Conservation (phyloP, 2,329 filamentous ascomycete genomes). For the Fusarium torulosum region DNA sequence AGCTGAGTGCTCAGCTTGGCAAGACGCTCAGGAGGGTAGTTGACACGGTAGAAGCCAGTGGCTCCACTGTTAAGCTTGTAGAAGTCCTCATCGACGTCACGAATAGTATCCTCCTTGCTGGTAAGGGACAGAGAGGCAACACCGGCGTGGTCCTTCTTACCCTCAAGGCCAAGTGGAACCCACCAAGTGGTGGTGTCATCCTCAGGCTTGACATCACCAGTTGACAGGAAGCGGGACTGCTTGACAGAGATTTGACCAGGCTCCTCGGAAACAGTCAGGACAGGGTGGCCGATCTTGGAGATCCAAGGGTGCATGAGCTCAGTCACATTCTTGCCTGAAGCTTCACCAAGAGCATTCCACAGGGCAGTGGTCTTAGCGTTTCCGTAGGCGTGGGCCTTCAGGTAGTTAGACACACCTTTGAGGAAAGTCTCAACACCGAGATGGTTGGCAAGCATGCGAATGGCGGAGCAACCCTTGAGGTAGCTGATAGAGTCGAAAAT, state of each 20-base stretch:
- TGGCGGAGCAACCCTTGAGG: conserved; percentile 94
- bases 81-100: conserved; percentile 80
- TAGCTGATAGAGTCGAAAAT: conserved; percentile 99
- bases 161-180: conserved; percentile 89
- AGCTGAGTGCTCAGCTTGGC: conserved; percentile 83
- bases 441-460: conserved; percentile 94
- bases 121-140: conserved; percentile 77
- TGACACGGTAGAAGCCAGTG: conserved; percentile 90
- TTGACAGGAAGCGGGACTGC: conserved; percentile 91
- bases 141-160: conserved; percentile 74
- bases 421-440: conserved; percentile 90
- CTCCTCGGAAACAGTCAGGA: conserved; percentile 87
- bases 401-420: conserved; percentile 88
- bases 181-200: conserved; percentile 96
- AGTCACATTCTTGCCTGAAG: conserved; percentile 87
- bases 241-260: conserved; percentile 83
- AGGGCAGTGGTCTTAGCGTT: conserved; percentile 93
- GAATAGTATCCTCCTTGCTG: conserved; percentile 80
- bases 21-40: conserved; percentile 88
- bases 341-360: conserved; percentile 88
- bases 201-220: conserved; percentile 89
- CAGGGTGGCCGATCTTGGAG: conserved; percentile 92
- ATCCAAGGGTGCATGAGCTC: conserved; percentile 96
- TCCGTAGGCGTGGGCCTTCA: conserved; percentile 88
- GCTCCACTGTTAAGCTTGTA: conserved; percentile 95